Base-by-base conservation (phyloP, 78 protist genomes). In the Tieghemostelium lacteum region DNA sequence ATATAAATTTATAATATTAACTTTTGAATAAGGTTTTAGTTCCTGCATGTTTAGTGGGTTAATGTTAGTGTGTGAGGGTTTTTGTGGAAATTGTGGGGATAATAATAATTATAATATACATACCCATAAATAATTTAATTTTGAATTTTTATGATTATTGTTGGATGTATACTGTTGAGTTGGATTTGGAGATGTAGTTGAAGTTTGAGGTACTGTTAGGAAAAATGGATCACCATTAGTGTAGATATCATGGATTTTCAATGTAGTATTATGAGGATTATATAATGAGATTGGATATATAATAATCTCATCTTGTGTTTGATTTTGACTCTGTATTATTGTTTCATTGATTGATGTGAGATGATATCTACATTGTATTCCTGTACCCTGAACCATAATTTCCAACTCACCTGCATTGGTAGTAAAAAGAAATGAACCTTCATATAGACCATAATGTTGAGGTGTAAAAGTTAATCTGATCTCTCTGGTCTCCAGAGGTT, bases 191-290 rank as follows among this genome's bases (percentile, higher is more conserved):
- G 54, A 22, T 3, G 54, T 57, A 0, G 12, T 7, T 19, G 34
- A 72, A n/a, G 34, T 5, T 57, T 7, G 6, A 42, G 75, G 69
- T 52, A 52, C 34, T 22, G 78, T 45, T 0, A 83, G 26, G 45
- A 58, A 83, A 58, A 83, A 83, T 14, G 76, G 61, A 36, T 40
- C 60, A 42, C 91, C 91, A 31, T 22, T 69, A 24, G 91, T 69
- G 26, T 72, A 60, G 3, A 83, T 69, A 60, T 69, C 72, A 17
- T 67, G 26, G n/a, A 83, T 83, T 33, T 42, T 69, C 73, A 83
- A 57, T 20, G 91, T 83, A 10, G 6, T 45, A 69, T 71, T 83
- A 69, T 83, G 78, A 29, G 91, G 91, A 33, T 83, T 83, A 64
- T 83, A 83, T 12, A 83, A 37, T 24, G 36, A 42, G 37, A 83